Base-by-base conservation (phyloP, 495 filamentous ascomycete species). In the Pseudevernia furfuracea region DNA sequence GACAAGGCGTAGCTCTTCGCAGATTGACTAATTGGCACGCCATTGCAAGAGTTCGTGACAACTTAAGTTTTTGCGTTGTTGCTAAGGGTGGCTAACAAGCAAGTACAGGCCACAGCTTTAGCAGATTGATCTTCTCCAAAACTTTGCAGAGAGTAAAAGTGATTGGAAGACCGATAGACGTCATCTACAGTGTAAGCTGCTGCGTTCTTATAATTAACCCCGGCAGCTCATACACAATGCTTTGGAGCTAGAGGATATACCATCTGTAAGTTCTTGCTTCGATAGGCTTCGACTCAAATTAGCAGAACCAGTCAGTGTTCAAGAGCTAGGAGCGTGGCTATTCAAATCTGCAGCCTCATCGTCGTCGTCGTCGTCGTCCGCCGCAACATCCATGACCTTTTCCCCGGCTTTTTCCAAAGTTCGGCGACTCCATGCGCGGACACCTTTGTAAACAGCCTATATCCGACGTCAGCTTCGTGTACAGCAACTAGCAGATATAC, bases 21-120 rank as follows among this genome's bases (percentile, higher is more conserved):
- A 94, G 86, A 85, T 82, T 89, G 91, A 96, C 92, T 91, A 83
- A 93, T 91, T 84, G 85, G 82, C 89, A 91, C 84, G 78, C 81
- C 85, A 93, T 85, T 80, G 87, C 78, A 68, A 78, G 71, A 74
- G 75, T 76, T 77, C 78, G 84, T 89, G 91, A 80, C 87, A 95
- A 92, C 92, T 96, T 84, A 95, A 94, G 87, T 86, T 89, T 87
- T 88, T 92, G 90, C 90, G 74, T 71, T 58, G 52, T 57, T 38
- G 36, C 32, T 60, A 48, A 34, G 48, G 49, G 23, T 59, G 60
- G 25, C 30, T 62, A 14, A 30, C 12, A 48, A 12, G 38, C 61
- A 55, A 34, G 21, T 34, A 6, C 34, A 55, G 14, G 6, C 7
- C 3, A 9, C 19, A 1, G 8, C 17, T 21, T 10, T 55, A 34